phyloP scores from a whole-genome alignment of 1,284 basidiomycete species.

The Vanrija humicola region DNA sequence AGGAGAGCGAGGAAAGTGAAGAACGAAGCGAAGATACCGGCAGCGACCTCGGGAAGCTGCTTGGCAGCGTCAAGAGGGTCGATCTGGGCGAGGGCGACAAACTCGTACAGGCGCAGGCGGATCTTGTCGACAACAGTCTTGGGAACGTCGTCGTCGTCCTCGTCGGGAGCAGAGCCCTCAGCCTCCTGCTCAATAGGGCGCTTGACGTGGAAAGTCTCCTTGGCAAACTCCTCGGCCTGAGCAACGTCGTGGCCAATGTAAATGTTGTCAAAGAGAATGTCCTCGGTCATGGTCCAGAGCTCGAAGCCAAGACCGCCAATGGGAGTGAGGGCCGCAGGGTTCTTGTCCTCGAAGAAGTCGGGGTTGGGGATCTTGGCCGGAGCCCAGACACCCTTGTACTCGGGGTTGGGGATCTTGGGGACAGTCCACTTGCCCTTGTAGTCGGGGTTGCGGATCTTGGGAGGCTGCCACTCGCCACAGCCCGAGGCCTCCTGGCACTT shows the following conservation, averaged over 20 bases:
- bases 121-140: constrained; percentile 37
- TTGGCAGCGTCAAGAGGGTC: constrained; percentile 63
- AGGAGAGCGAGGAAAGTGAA: constrained; percentile 80
- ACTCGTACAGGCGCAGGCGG: constrained; percentile 44
- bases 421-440: constrained; percentile 97
- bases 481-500: constrained; percentile 85
- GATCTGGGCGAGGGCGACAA: constrained; percentile 39
- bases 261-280: constrained; percentile 88
- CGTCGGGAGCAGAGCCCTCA: constrained; percentile 55
- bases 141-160: constrained; percentile 31
- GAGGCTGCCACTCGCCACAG: constrained; percentile 88
- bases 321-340: constrained; percentile 79
- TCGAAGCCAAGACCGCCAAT: constrained; percentile 94
- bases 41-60: constrained; percentile 77
- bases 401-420: constrained; percentile 93
- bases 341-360: constrained; percentile 80
- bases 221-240: constrained; percentile 74
- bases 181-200: constrained; percentile 50
- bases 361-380: constrained; percentile 92
- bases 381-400: constrained; percentile 93
- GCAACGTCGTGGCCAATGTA: constrained; percentile 83
- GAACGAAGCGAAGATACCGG: constrained; percentile 64
- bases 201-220: constrained; percentile 82
- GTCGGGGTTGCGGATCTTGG: constrained; percentile 80
- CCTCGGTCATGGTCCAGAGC: constrained; percentile 98